Conservation (phyloP, 345 rosid species). For the Lumnitzera racemosa region DNA sequence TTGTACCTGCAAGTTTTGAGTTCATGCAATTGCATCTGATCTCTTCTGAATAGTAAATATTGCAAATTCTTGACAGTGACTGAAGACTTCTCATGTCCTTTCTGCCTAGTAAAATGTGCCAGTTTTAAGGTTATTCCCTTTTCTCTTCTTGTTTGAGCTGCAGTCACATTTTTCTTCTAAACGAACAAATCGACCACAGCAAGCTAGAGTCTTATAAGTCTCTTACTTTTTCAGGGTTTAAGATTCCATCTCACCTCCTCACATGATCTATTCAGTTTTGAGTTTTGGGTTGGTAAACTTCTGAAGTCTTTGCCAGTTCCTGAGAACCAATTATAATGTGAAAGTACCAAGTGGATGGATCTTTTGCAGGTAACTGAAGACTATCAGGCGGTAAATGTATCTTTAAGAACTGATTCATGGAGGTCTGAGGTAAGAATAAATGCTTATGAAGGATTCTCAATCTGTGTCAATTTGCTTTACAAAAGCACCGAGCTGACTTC, state of each 20-base stretch:
- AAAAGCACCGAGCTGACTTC: no score
- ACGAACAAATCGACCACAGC: no score
- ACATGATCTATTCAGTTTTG: conserved; percentile 91
- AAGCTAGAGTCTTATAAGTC: not conserved
- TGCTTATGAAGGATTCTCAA: conserved; percentile 7
- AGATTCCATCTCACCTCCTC: conserved; percentile 75
- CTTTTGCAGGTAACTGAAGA: conserved; percentile 70
- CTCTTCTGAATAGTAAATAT: no score
- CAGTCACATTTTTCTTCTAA: not conserved
- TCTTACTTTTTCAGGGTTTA: conserved; percentile 49
- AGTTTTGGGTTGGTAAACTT: conserved; percentile 99
- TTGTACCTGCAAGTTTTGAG: not conserved
- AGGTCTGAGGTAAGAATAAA: conserved; percentile 65
- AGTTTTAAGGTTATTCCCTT: conserved; percentile 70
- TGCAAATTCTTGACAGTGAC: conserved; percentile 54
- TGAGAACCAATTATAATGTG: conserved; percentile 8
- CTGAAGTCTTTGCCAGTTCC: conserved; percentile 25
- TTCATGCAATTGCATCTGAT: no score
- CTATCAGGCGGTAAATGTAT: conserved; percentile 89
- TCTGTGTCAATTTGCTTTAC: no score
- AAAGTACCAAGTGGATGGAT: conserved; percentile 12
- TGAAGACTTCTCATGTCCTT: conserved; percentile 97
- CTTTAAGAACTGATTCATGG: conserved; percentile 63
- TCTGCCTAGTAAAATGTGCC: conserved; percentile 91
- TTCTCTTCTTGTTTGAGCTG: not conserved